Conservation (phyloP, 73 alveolate species). For the Tetrahymena borealis region DNA sequence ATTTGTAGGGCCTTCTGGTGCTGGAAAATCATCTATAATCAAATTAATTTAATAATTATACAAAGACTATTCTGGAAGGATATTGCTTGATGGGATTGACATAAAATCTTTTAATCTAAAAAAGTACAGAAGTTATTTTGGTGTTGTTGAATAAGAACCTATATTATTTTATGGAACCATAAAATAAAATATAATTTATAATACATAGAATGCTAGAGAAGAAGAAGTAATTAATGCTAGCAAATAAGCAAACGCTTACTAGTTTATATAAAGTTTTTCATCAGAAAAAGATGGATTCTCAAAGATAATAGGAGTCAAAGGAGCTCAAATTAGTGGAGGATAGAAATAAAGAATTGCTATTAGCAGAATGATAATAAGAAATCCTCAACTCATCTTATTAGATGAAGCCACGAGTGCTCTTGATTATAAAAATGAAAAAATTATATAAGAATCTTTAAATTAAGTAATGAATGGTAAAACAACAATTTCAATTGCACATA, state of each 20-base stretch:
- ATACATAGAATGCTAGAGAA: slow-evolving; percentile 52
- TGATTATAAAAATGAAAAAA: slow-evolving; percentile 3
- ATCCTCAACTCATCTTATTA: slow-evolving; percentile 35
- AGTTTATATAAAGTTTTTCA: slow-evolving; percentile 42
- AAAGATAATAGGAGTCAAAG: slow-evolving; percentile 54
- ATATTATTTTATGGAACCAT: slow-evolving; percentile 73
- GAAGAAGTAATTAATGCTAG: slow-evolving; percentile 59
- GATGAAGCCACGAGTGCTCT: slow-evolving; percentile 50
- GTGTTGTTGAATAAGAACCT: slow-evolving; percentile 95
- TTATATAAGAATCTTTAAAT: slow-evolving; percentile 4
- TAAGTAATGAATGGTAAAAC: slow-evolving; percentile 17
- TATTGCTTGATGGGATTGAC: slow-evolving; percentile 72
- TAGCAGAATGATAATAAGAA: slow-evolving; percentile 63
- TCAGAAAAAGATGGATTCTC: slow-evolving; percentile 39
- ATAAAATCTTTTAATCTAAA: slow-evolving; percentile 68
- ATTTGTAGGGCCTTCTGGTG: slow-evolving; percentile 64
- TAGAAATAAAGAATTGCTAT: slow-evolving; percentile 80
- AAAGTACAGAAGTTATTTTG: slow-evolving; percentile 68
- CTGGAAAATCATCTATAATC: slow-evolving; percentile 82
- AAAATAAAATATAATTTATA: slow-evolving; percentile 76
- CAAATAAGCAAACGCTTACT: slow-evolving; percentile 49
- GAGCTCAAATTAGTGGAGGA: slow-evolving; percentile 77
- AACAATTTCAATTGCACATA: slow-evolving; percentile 57
- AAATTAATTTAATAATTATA: slow-evolving; percentile 88
- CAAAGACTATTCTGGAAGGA: slow-evolving; percentile 82